A percentile compares a stretch with the other conserved stretches of the same genome.
Conservation (phyloP, 495 filamentous ascomycete species). For the Oidiodendron maius region DNA sequence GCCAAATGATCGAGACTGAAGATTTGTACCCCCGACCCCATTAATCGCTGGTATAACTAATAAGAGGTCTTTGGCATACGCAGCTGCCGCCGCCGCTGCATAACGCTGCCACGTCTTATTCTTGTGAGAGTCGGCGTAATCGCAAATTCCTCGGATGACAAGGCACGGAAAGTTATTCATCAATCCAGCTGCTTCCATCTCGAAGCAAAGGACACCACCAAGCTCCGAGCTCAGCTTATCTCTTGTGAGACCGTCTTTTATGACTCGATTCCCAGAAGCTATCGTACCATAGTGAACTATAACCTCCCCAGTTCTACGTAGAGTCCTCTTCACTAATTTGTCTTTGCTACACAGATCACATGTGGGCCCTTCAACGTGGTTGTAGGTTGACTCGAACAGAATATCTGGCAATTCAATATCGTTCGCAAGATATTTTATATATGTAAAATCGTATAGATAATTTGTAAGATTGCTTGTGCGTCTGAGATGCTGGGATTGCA, state of each 20-base stretch:
- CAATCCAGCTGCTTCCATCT: no score
- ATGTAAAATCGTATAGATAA: not conserved
- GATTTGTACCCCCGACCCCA: no score
- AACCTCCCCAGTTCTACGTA: not conserved
- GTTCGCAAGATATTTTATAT: not conserved
- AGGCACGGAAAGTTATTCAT: no score
- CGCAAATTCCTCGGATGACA: no score
- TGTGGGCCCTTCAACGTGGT: conserved; percentile 2
- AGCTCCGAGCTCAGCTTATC: conserved; percentile 8
- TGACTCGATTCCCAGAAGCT: conserved; percentile 20
- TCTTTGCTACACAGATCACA: not conserved
- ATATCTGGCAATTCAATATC: conserved; percentile 1
- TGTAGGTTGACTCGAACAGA: conserved; percentile 4
- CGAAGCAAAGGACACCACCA: conserved; percentile 28
- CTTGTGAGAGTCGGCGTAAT: no score
- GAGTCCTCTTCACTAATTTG: conserved; percentile 12
- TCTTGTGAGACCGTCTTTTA: conserved; percentile 13
- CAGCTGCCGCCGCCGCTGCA: not conserved
- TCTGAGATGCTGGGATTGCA: conserved; percentile 2
- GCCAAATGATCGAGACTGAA: no score
- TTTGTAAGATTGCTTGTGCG: not conserved
- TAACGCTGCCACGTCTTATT: no score
- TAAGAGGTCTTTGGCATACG: not conserved
- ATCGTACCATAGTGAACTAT: conserved; percentile 27
- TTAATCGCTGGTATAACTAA: no score